Conservation (phyloP, 371 early-diverging fungal species). For the Dichotomocladium elegans region DNA sequence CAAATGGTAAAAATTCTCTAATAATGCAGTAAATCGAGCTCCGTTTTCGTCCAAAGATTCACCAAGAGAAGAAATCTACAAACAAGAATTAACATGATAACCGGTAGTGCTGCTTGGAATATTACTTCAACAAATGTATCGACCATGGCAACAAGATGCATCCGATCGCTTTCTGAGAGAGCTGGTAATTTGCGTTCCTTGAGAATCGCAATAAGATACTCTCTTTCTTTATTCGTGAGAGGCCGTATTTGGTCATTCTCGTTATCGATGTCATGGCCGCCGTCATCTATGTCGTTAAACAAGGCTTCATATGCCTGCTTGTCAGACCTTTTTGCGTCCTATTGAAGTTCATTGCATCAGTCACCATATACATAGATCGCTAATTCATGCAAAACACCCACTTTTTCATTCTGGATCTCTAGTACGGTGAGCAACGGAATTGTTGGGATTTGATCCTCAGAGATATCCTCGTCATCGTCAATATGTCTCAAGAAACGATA, state of each 20-base stretch:
- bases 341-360: background rate
- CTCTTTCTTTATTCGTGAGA: slow-evolving; percentile 26
- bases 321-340: background rate
- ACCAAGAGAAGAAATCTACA: slow-evolving; percentile 63
- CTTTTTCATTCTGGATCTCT: slow-evolving; percentile 47
- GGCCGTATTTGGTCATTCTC: slow-evolving; percentile 23
- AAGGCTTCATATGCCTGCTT: slow-evolving; percentile 22
- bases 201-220: slow-evolving; percentile 28
- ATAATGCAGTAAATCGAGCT: slow-evolving; percentile 72
- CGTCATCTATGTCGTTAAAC: slow-evolving; percentile 21
- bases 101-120: too few species aligned
- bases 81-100: background rate
- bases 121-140: slow-evolving; percentile 61
- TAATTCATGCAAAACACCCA: too few species aligned
- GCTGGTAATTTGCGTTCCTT: slow-evolving; percentile 43
- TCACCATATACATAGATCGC: background rate
- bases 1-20: slow-evolving; percentile 66
- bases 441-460: slow-evolving; percentile 42
- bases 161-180: slow-evolving; percentile 36
- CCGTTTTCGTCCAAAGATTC: slow-evolving; percentile 87
- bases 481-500: slow-evolving; percentile 47
- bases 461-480: slow-evolving; percentile 41
- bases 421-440: slow-evolving; percentile 49
- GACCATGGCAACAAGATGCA: slow-evolving; percentile 58
- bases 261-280: slow-evolving; percentile 6